Percentiles rank a stretch among this genome's conserved stretches.
Conservation (phyloP, 371 early-diverging fungal species). For the Rhizopus delemar region DNA sequence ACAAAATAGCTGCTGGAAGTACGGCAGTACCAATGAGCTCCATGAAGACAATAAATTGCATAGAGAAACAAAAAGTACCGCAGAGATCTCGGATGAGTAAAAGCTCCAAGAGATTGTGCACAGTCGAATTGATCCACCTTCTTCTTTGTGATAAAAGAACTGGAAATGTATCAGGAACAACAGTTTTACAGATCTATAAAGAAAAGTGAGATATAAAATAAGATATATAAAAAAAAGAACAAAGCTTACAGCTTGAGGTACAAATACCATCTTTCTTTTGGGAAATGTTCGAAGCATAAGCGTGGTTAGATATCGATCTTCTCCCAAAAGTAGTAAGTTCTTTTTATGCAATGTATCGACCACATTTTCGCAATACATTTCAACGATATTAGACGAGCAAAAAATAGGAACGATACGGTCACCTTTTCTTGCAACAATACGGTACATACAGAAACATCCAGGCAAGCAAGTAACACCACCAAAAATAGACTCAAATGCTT, state of each 20-base stretch:
- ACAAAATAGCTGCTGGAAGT: conserved; percentile 88
- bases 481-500: conserved; percentile 95
- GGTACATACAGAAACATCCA: conserved; percentile 97
- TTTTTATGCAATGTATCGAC: conserved; percentile 96
- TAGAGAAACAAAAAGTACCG: conserved; percentile 94
- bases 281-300: conserved; percentile 94
- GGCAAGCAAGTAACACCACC: conserved; percentile 97
- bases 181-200: conserved; percentile 79
- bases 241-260: conserved; percentile 75
- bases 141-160: conserved; percentile 92
- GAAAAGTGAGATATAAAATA: not conserved
- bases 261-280: conserved; percentile 88
- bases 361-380: conserved; percentile 86
- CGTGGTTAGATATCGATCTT: conserved; percentile 94
- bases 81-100: conserved; percentile 90
- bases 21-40: conserved; percentile 94
- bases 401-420: conserved; percentile 71
- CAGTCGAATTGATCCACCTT: conserved; percentile 97
- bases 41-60: conserved; percentile 94
- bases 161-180: conserved; percentile 88
- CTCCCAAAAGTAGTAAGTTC: conserved; percentile 92
- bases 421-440: conserved; percentile 81
- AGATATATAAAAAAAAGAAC: not conserved
- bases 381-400: conserved; percentile 82
- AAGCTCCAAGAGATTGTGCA: conserved; percentile 91